phyloP scores from a whole-genome alignment of 805 yeast genomes.

The Candida manassasensis region DNA sequence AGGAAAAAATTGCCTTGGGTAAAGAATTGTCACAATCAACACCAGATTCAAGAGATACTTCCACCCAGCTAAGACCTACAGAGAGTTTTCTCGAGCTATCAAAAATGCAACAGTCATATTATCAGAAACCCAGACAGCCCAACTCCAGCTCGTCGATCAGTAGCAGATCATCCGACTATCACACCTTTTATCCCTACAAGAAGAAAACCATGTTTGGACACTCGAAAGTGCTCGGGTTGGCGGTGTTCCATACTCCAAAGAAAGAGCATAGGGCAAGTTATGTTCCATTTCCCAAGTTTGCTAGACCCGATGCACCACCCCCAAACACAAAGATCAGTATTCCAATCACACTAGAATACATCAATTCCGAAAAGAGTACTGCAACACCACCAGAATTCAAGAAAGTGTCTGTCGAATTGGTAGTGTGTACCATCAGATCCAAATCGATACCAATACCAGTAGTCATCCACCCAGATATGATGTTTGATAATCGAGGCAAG shows the following conservation, averaged over 20 bases:
- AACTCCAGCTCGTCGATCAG: conserved; percentile 4
- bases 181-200: conserved; percentile 24
- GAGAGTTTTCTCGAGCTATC: conserved; percentile 22
- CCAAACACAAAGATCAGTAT: conserved; percentile 15
- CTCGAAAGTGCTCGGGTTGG: conserved; percentile 28
- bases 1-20: conserved; percentile 24
- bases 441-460: conserved; percentile 30
- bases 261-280: conserved; percentile 24
- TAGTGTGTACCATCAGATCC: conserved; percentile 27
- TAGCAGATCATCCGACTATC: conserved; percentile 1
- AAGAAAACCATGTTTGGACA: conserved; percentile 26
- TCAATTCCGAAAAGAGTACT: conserved; percentile 16
- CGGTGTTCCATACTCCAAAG: conserved; percentile 29
- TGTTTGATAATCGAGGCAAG: conserved; percentile 27
- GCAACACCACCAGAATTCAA: conserved; percentile 21
- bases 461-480: conserved; percentile 30
- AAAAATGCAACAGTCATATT: conserved; percentile 27
- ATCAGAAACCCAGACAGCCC: conserved; percentile 11
- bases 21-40: conserved; percentile 15
- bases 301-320: conserved; percentile 4
- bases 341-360: conserved; percentile 27
- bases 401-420: conserved; percentile 25
- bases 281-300: conserved; percentile 17
- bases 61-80: conserved; percentile 13
- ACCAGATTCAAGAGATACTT: conserved; percentile 5